These are phyloP conservation scores for Dothistroma septosporum DNA, from an alignment of 2,329 filamentous ascomycete genomes.

Conservation along the genomic window DNA sequence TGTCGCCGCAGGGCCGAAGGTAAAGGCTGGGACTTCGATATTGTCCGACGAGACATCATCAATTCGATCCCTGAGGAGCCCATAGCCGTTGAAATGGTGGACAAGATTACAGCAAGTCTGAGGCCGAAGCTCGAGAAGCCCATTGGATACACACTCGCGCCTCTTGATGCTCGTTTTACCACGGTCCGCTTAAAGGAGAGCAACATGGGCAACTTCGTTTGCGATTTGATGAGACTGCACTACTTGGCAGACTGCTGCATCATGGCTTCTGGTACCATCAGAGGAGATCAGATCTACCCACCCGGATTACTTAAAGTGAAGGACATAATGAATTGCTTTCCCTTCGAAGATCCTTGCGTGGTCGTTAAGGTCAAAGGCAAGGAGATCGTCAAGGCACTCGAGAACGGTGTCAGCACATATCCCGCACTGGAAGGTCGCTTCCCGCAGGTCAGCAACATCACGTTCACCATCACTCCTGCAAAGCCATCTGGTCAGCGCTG, in stretches of 20 bases:
- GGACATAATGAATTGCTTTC: slow-evolving; percentile 54
- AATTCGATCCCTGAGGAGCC: slow-evolving; percentile 63
- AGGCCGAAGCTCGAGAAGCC: slow-evolving; percentile 75
- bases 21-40: slow-evolving; percentile 64
- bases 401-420: slow-evolving; percentile 76
- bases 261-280: slow-evolving; percentile 81
- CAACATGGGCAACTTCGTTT: slow-evolving; percentile 86
- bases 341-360: slow-evolving; percentile 86
- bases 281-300: slow-evolving; percentile 83
- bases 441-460: slow-evolving; percentile 80
- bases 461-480: slow-evolving; percentile 66
- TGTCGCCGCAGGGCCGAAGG: slow-evolving; percentile 56
- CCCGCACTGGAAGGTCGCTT: slow-evolving; percentile 81
- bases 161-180: slow-evolving; percentile 80
- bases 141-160: slow-evolving; percentile 74
- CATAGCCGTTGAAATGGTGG: slow-evolving; percentile 59
- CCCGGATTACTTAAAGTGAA: slow-evolving; percentile 72
- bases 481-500: slow-evolving; percentile 60
- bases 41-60: slow-evolving; percentile 45
- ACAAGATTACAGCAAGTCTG: slow-evolving; percentile 66
- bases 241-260: slow-evolving; percentile 76
- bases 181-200: slow-evolving; percentile 74
- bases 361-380: slow-evolving; percentile 68
- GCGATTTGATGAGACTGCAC: slow-evolving; percentile 82
- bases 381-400: slow-evolving; percentile 72